Base-by-base conservation (phyloP, 176 grass and related monocot genomes). In the Eragrostis nindensis region DNA sequence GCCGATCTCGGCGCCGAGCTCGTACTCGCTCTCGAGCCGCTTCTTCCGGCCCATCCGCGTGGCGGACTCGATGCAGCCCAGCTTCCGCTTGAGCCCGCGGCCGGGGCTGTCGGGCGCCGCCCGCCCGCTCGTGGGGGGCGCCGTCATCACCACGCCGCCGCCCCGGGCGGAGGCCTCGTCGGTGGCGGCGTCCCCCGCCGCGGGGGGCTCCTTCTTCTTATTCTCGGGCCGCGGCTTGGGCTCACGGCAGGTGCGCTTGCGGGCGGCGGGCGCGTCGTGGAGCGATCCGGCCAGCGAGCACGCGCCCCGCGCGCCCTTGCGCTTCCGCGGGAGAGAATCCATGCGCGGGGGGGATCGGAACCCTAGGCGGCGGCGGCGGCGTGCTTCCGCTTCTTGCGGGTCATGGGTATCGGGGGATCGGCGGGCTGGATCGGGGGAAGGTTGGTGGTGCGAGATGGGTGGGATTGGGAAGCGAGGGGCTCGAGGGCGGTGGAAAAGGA, bases 31-130 rank as follows among this genome's bases (percentile, higher is more conserved):
- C 12, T 99, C 93, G 29, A 96, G 84, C 29, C 87, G 87, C 87
- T 86, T 96, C 62, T 88, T 96, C 43, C 97, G 87, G n/a, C 97
- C 87, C 60, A 99, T 90, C 60, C 86, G 82, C 12, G 90, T 95
- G 38, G 82, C 89, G 5, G 87, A 74, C 24, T 99, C 97, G 66
- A 99, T 77, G 84, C 97, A 99, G 13, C 97, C 97, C 5, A 91
- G 76, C 89, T 99, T 99, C 60, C 97, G 79, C 76, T 99, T 99
- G 5, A 93, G 78, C 3, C 97, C 97, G 7, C 97, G 73, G 0
- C 88, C 82, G 6, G 92, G 83, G 77, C 78, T 87, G 56, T 90
- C 80, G 0, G 90, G 82, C 12, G 93, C 64, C 5, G 56, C 86
- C 73, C 76, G 86, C 12, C 89, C 87, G 85, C 79, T 88, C 43